Conservation (phyloP, 768 basidiomycete species). For the Boletus vermiculosoides region DNA sequence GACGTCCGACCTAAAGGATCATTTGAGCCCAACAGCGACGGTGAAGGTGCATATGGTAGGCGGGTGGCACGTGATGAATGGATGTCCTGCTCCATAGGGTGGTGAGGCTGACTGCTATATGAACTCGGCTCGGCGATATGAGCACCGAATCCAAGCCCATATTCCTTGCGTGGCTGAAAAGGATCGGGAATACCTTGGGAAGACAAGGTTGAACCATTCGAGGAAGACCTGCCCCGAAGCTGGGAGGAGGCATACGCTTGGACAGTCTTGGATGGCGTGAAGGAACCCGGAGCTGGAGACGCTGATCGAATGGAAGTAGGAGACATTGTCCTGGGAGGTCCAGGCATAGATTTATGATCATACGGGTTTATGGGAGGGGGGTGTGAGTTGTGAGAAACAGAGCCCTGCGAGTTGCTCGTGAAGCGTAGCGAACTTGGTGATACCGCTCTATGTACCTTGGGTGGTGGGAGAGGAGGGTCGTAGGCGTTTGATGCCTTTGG, state of each 20-base stretch:
- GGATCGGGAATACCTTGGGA: conserved; percentile 23
- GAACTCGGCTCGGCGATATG: conserved; percentile 20
- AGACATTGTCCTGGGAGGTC: conserved; percentile 33
- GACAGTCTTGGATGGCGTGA: conserved; percentile 33
- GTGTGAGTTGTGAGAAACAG: conserved; percentile 8
- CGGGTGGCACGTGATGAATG: conserved; percentile 38
- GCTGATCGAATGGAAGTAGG: conserved; percentile 23
- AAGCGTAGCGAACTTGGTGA: conserved; percentile 30
- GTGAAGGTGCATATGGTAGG: conserved; percentile 77
- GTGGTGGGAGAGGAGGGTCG: conserved; percentile 68
- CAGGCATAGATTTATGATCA: conserved; percentile 21
- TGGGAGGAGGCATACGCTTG: conserved; percentile 17
- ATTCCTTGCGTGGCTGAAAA: conserved; percentile 26
- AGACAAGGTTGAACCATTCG: conserved; percentile 45
- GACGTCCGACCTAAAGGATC: conserved; percentile 77
- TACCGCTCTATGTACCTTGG: conserved; percentile 33
- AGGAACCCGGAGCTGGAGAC: conserved; percentile 35
- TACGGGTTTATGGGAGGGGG: conserved; percentile 14
- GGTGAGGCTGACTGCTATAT: conserved; percentile 16
- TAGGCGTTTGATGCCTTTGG: conserved; percentile 72
- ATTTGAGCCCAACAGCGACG: conserved; percentile 77
- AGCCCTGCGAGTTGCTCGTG: conserved; percentile 14
- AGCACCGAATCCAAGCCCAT: conserved; percentile 24
- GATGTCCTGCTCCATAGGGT: conserved; percentile 27
- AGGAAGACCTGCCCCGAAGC: conserved; percentile 41